phyloP scores from a whole-genome alignment of 805 yeast species.

The Kuraishia borneana region DNA sequence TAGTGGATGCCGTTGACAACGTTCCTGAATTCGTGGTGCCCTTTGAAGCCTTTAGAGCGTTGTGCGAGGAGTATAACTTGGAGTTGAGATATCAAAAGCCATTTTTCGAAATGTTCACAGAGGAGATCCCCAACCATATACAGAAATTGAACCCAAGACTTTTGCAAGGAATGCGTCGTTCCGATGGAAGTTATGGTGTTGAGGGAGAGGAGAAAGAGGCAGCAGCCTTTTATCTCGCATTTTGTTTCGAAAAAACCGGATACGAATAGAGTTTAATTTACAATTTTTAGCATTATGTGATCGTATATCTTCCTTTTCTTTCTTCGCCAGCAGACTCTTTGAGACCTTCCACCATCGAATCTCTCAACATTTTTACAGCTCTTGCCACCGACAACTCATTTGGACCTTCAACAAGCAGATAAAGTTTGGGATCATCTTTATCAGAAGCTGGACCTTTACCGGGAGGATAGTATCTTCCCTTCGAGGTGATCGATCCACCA shows the following conservation, averaged over 20 bases:
- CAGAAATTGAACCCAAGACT: slow-evolving; percentile 46
- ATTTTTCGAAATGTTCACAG: slow-evolving; percentile 72
- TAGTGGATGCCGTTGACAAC: slow-evolving; percentile 90
- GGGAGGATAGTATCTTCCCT: slow-evolving; percentile 65
- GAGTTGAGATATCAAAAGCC: slow-evolving; percentile 63
- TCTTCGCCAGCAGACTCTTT: slow-evolving; percentile 5
- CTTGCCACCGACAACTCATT: slow-evolving; percentile 44
- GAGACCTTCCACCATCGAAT: slow-evolving; percentile 40
- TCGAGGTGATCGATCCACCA: slow-evolving; percentile 66
- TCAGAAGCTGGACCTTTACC: slow-evolving; percentile 42
- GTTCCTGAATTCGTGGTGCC: slow-evolving; percentile 97
- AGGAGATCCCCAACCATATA: slow-evolving; percentile 63
- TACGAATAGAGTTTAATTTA: slow-evolving; percentile 3
- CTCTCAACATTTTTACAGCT: slow-evolving; percentile 49
- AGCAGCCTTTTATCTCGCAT: slow-evolving; percentile 73
- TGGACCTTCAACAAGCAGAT: slow-evolving; percentile 67
- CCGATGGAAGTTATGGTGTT: slow-evolving; percentile 76
- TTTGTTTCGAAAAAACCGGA: slow-evolving; percentile 55
- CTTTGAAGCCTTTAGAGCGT: slow-evolving; percentile 71
- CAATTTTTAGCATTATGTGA: background rate
- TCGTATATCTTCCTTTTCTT: slow-evolving; percentile 4
- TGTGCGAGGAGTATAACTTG: slow-evolving; percentile 77
- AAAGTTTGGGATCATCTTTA: slow-evolving; percentile 62
- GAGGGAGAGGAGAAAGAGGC: slow-evolving; percentile 87
- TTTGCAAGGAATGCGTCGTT: slow-evolving; percentile 57